phyloP scores from a whole-genome alignment of 1,284 basidiomycete genomes.

The Trametes sp. region DNA sequence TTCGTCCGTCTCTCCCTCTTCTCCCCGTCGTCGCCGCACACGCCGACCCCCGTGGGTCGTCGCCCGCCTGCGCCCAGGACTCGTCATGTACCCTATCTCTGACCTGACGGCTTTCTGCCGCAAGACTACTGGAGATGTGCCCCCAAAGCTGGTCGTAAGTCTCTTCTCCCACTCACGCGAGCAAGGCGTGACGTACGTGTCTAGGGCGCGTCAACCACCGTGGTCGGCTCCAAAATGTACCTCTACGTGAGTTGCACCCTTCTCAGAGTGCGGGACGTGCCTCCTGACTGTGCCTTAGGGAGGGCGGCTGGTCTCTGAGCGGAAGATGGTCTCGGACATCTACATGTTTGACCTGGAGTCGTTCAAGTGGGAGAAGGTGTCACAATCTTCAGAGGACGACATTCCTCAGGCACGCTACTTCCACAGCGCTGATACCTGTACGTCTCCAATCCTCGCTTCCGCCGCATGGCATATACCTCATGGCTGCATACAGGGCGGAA shows the following conservation, averaged over 20 bases:
- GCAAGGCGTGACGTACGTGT: conserved; percentile 16
- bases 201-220: conserved; percentile 85
- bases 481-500: conserved; percentile 71
- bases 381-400: conserved; percentile 69
- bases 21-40: conserved; percentile 10
- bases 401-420: conserved; percentile 86
- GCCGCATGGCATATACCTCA: conserved; percentile 19
- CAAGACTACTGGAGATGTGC: conserved; percentile 86
- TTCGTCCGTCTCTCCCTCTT: conserved; percentile 10
- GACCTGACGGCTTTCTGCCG: conserved; percentile 88
- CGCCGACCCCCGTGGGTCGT: conserved; percentile 18
- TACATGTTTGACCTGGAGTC: conserved; percentile 86
- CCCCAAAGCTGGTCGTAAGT: conserved; percentile 87
- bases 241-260: conserved; percentile 70
- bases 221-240: conserved; percentile 85
- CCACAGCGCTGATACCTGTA: conserved; percentile 89
- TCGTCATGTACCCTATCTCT: conserved; percentile 78
- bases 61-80: conserved; percentile 11
- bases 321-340: conserved; percentile 88
- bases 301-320: conserved; percentile 85
- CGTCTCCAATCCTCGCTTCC: conserved; percentile 40
- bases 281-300: conserved; percentile 57
- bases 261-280: conserved; percentile 11
- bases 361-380: conserved; percentile 78
- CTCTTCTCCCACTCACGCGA: not conserved